These are phyloP conservation scores for Neophaeococcomyces aloes DNA, from an alignment of 2,329 filamentous ascomycete genomes.

Conservation along the genomic window DNA sequence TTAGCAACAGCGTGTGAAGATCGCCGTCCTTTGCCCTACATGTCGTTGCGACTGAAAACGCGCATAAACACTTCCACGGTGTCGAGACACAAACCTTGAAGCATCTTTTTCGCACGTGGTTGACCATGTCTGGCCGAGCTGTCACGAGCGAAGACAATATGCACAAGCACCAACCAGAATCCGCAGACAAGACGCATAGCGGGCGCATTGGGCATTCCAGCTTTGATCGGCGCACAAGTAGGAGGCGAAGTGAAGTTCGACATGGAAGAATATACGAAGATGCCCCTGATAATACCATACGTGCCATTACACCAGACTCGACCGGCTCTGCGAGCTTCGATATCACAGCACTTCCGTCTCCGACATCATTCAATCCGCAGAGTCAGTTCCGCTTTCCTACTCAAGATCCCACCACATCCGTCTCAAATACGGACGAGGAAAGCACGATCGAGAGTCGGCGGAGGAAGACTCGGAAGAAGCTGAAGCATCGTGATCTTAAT, in stretches of 20 bases:
- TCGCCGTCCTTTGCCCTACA: too few relatives aligned
- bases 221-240: conserved; percentile 17
- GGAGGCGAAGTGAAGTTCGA: conserved; percentile 17
- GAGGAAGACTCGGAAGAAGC: conserved; percentile 13
- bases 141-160: conserved; percentile 27
- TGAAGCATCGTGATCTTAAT: conserved; percentile 11
- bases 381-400: conserved; percentile 11
- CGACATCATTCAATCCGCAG: conserved; percentile 16
- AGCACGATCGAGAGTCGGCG: conserved; percentile 26
- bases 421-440: conserved; percentile 23
- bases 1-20: too few relatives aligned
- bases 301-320: conserved; percentile 38
- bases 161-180: conserved; percentile 27
- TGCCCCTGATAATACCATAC: conserved; percentile 35
- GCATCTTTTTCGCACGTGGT: conserved; percentile 32
- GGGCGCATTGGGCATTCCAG: conserved; percentile 10
- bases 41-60: too few relatives aligned
- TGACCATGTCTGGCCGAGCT: conserved; percentile 26
- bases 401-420: conserved; percentile 16
- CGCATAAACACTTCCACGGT: not conserved
- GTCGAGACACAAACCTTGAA: conserved; percentile 19
- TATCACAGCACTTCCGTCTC: conserved; percentile 12
- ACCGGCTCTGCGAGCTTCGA: conserved; percentile 19
- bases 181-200: conserved; percentile 24
- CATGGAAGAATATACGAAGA: conserved; percentile 27